phyloP scores from a whole-genome alignment of 225 moss, liverwort and hornwort species.

The Rhytidiadelphus loreus region DNA sequence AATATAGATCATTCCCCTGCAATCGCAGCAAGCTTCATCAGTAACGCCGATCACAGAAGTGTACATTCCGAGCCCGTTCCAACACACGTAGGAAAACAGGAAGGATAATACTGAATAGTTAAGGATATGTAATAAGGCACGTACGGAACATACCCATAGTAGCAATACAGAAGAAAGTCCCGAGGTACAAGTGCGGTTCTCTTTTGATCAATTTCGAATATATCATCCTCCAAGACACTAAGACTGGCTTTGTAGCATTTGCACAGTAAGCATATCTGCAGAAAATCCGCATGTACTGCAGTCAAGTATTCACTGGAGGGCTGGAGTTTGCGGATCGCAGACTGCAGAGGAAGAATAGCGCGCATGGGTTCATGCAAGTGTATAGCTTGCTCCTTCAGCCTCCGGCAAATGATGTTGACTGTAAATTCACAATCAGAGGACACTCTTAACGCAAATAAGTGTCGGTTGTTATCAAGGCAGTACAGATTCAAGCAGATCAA shows the following conservation, averaged over 20 bases:
- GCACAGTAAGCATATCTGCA: slow-evolving; percentile 74
- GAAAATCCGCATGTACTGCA: slow-evolving; percentile 88
- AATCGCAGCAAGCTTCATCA: neutral
- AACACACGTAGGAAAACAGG: neutral
- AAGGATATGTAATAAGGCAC: neutral
- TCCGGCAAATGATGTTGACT: slow-evolving; percentile 83
- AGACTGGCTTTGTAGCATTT: slow-evolving; percentile 92
- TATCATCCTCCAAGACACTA: slow-evolving; percentile 81
- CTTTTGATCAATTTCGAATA: slow-evolving; percentile 97
- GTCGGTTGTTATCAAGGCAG: neutral
- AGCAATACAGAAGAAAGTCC: slow-evolving; percentile 95
- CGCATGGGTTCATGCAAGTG: slow-evolving; percentile 69
- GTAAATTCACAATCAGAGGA: slow-evolving; percentile 6
- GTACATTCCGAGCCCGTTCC: neutral
- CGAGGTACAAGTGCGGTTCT: slow-evolving; percentile 84
- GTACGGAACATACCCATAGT: slow-evolving; percentile 63
- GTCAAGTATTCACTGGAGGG: slow-evolving; percentile 89
- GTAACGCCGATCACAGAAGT: neutral
- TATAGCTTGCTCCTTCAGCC: slow-evolving; percentile 87
- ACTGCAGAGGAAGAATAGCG: slow-evolving; percentile 67
- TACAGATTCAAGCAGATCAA: neutral
- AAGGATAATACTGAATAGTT: neutral
- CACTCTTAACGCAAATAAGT: neutral
- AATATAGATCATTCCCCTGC: slow-evolving; percentile 92
- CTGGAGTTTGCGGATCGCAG: slow-evolving; percentile 84